phyloP scores from a whole-genome alignment of 2,329 filamentous ascomycete species.

The Penicillium aurantiogriseum region DNA sequence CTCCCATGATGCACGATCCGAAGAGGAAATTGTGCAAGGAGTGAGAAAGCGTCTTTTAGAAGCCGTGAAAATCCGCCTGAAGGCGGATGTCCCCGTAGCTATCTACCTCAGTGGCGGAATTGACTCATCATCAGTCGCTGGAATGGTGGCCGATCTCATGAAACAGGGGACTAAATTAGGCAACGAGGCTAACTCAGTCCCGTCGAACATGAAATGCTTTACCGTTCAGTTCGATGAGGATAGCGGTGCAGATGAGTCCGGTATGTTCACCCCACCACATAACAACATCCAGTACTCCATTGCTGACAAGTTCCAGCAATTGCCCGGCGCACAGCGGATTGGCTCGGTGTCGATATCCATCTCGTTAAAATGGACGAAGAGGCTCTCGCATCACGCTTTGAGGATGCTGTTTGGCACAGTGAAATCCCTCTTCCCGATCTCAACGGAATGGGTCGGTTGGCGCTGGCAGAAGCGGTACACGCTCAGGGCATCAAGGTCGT shows the following conservation, averaged over 20 bases:
- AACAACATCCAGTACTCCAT: background rate
- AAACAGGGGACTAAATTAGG: slow-evolving; percentile 42
- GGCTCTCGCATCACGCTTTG: slow-evolving; percentile 44
- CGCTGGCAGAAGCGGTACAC: slow-evolving; percentile 42
- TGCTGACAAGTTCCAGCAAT: slow-evolving; percentile 30
- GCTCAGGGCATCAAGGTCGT: slow-evolving; percentile 54
- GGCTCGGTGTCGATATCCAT: slow-evolving; percentile 48
- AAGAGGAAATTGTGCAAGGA: slow-evolving; percentile 52
- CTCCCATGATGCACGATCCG: slow-evolving; percentile 43
- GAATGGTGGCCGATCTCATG: slow-evolving; percentile 56
- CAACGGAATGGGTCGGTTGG: slow-evolving; percentile 53
- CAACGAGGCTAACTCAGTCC: slow-evolving; percentile 46
- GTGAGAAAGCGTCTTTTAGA: slow-evolving; percentile 54
- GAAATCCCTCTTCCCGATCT: slow-evolving; percentile 52
- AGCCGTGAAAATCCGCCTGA: slow-evolving; percentile 52
- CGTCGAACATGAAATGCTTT: slow-evolving; percentile 48
- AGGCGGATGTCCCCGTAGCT: slow-evolving; percentile 58
- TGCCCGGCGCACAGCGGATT: slow-evolving; percentile 50
- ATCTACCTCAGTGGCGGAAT: slow-evolving; percentile 59
- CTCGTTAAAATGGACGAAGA: slow-evolving; percentile 36
- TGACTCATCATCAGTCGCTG: slow-evolving; percentile 57
- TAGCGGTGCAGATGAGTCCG: slow-evolving; percentile 52
- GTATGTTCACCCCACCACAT: slow-evolving; percentile 19
- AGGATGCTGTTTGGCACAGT: slow-evolving; percentile 47
- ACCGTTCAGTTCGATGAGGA: slow-evolving; percentile 54